phyloP scores from a whole-genome alignment of 2,329 filamentous ascomycete genomes.

The Hortaea werneckii region DNA sequence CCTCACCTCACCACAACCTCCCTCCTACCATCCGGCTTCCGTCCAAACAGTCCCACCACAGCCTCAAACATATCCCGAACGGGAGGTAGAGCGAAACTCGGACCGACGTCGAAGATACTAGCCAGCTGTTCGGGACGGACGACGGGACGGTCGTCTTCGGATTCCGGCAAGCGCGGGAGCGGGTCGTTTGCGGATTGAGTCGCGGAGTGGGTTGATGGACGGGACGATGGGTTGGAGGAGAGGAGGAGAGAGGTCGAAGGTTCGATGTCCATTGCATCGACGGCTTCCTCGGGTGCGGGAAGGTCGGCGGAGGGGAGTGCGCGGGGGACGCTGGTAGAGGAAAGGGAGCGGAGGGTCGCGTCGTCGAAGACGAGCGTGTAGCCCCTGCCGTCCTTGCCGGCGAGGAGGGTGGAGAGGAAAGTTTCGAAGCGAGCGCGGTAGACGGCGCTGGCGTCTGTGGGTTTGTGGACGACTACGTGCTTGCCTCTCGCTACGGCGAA shows the following conservation, averaged over 20 bases:
- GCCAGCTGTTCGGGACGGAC: slow-evolving; percentile 59
- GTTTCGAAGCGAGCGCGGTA: slow-evolving; percentile 32
- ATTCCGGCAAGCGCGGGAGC: slow-evolving; percentile 11
- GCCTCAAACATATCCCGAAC: slow-evolving; percentile 68
- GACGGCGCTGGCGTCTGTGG: slow-evolving; percentile 49
- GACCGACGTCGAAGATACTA: slow-evolving; percentile 59
- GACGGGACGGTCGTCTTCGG: slow-evolving; percentile 48
- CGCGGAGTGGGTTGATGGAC: too few species aligned
- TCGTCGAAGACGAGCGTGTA: slow-evolving; percentile 68
- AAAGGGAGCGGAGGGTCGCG: slow-evolving; percentile 53
- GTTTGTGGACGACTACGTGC: slow-evolving; percentile 51
- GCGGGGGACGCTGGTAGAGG: slow-evolving; percentile 10
- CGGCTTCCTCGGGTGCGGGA: not conserved
- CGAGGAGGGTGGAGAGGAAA: slow-evolving; percentile 52
- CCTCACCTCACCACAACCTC: too few species aligned
- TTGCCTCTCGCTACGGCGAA: slow-evolving; percentile 28
- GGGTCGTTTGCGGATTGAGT: not conserved
- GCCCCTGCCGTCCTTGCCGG: slow-evolving; percentile 54
- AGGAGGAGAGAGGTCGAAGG: not conserved
- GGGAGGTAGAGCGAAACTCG: slow-evolving; percentile 58
- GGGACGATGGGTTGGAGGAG: not conserved
- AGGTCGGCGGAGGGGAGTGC: not conserved
- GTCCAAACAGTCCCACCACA: slow-evolving; percentile 55
- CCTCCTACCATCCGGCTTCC: slow-evolving; percentile 34
- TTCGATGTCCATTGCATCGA: not conserved